Evolutionary conservation across 345 rosid species (phyloP).

Genomic region (Brassica cretica): DNA sequence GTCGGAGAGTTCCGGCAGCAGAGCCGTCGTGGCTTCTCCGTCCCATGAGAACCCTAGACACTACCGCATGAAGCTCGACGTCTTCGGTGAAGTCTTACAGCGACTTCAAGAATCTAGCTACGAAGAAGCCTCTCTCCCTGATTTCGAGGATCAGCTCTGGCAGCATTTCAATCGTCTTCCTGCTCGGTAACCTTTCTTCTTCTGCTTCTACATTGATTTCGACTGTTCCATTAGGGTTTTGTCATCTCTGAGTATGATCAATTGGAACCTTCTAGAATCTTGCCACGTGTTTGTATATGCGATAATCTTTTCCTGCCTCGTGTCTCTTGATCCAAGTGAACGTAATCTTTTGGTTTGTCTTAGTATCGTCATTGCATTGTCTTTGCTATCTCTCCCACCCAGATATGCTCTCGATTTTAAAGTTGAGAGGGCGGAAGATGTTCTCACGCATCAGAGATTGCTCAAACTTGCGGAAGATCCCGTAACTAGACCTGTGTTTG

Average conservation of each 20-base stretch:
- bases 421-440: conserved; percentile 97
- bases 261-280: conserved; percentile 3
- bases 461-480: conserved; percentile 76
- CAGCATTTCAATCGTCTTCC: conserved; percentile 90
- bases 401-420: conserved; percentile 94
- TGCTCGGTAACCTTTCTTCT: conserved; percentile 56
- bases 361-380: background rate
- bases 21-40: conserved; percentile 59
- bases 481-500: conserved; percentile 71
- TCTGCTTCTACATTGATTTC: background rate
- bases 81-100: conserved; percentile 69
- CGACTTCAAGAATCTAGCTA: conserved; percentile 68
- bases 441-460: conserved; percentile 72
- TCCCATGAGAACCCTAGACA: conserved; percentile 62
- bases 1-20: conserved; percentile 85
- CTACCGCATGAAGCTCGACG: conserved; percentile 84
- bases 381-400: conserved; percentile 30
- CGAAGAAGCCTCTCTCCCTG: conserved; percentile 69
- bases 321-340: background rate
- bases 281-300: background rate
- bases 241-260: background rate
- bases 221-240: background rate
- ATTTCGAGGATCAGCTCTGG: conserved; percentile 91
- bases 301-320: conserved; percentile 1
- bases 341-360: background rate